Evolutionary conservation across 2,329 filamentous ascomycete genomes (phyloP), one percentile per base, ranked within the genome.

Genomic region (Claviceps sp.): DNA sequence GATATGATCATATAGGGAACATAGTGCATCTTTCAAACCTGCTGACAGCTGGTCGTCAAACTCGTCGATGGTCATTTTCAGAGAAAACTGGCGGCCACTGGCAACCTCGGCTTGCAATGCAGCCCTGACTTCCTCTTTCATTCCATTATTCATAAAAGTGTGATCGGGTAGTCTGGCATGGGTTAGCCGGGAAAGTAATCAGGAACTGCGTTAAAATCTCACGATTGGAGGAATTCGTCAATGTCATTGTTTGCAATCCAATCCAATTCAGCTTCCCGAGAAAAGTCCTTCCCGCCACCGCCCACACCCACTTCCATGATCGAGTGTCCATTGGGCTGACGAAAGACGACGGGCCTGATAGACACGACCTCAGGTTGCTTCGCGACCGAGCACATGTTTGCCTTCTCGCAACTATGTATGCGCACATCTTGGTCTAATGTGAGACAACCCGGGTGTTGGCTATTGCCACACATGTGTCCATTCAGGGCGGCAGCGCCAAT

Each of bases 381-480:
- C 47, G 70, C 72, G 0, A 74, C 68, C 0, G 69, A 61, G 58
- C 85, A 88, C 22, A 75, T 73, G 54, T 77, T 79, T 0, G 82
- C 86, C 56, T 80, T 84, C 61, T 95, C 89, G 59, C 91, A 96
- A 61, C 88, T 94, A 65, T 97, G 91, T 6, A 97, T 72, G 2
- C 85, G 79, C 0, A 79, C 81, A 20, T 71, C 69, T 24, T 76
- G 65, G 24, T 84, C 72, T 0, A 70, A 70, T 0, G 86, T 94
- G 26, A 96, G 69, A 60, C 85, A 93, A 2, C 89, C 89, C 0
- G 74, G 65, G 37, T 86, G 78, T 13, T 73, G 68, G 1, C 73
- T 74, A 59, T 96, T 95, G 2, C 86, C 90, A 49, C 85, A 82
- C 51, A 77, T 74, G 61, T 85, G 91, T 0, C 89, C 88, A 13